These are phyloP conservation scores for Logfia minima DNA, from an alignment of 129 eudicot genomes.

Conservation along the genomic window DNA sequence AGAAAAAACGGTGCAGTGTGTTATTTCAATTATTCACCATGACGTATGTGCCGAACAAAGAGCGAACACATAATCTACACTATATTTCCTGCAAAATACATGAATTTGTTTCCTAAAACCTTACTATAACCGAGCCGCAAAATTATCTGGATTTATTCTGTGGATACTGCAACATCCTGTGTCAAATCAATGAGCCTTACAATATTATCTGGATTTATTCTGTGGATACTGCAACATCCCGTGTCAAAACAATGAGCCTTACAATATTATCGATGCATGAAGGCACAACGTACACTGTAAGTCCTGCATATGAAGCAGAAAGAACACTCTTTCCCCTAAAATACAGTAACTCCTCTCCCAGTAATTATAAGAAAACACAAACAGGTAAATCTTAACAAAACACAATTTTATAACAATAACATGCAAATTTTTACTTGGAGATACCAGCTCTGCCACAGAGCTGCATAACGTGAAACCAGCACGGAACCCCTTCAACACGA, in stretches of 20 bases:
- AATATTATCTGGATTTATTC: background rate
- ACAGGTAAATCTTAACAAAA: conserved; percentile 24
- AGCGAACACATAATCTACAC: background rate
- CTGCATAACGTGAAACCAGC: background rate
- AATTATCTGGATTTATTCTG: background rate
- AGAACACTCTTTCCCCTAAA: conserved; percentile 22
- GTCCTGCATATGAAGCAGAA: conserved; percentile 26
- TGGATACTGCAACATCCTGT: background rate
- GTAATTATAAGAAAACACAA: conserved; percentile 9
- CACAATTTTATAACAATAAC: conserved; percentile 27
- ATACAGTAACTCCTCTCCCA: conserved; percentile 31
- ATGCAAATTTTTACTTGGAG: conserved; percentile 17
- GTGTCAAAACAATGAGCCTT: conserved; percentile 19
- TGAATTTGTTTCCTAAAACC: no score
- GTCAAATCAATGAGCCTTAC: conserved; percentile 21
- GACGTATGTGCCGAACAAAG: background rate
- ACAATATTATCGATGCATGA: conserved; percentile 12
- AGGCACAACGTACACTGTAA: conserved; percentile 31
- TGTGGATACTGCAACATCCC: background rate
- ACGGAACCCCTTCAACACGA: conserved; percentile 2
- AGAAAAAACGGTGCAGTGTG: background rate
- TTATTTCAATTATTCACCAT: background rate
- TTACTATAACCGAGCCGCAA: background rate
- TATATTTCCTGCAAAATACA: background rate
- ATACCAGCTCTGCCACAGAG: conserved; percentile 1